Evolutionary conservation across 1,284 basidiomycete genomes (phyloP), one percentile per base, ranked within the genome.

Genomic region (Naganishia albida): DNA sequence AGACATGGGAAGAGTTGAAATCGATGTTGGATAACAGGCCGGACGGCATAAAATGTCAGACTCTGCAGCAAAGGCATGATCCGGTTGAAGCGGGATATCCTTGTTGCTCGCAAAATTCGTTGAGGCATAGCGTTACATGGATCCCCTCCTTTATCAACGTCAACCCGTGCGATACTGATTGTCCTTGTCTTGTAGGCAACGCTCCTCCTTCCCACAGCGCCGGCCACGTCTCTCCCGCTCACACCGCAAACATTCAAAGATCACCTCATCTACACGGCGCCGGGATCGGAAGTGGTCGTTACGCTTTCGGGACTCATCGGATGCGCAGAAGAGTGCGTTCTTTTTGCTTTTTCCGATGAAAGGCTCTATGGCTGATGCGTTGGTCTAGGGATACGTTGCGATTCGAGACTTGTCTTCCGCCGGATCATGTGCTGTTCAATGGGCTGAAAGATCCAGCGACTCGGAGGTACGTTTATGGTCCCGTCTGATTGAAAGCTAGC

Each of bases 251-350:
- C 89, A 65, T 80, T 93, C 40, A 86, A 85, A 72, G 90, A 92
- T 71, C 91, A 93, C 74, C 77, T 93, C 65, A 81, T 85, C 26
- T 82, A 90, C 52, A 50, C 77, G 15, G 69, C 75, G 0, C 38
- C 72, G 70, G 1, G 64, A 69, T 10, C 69, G 71, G 26, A 63
- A 69, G 82, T 85, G 40, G 77, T 91, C 15, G 83, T 92, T 7
- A 91, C 90, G 0, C 80, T 92, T 30, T 92, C 90, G 1, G 92
- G 91, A 12, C 78, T 94, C 23, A 82, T 91, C 44, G 91, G 90
- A 12, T 83, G 80, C 12, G 75, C 92, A 23, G 78, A 73, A 51
- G 74, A 70, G 74, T 78, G 66, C 82, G 87, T 88, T 2, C 1
- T n/a, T 88, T 2, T 1, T n/a, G 2, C 26, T 25, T n/a, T 30